Conservation (phyloP, 2,329 filamentous ascomycete species). For the Nemania sp. region DNA sequence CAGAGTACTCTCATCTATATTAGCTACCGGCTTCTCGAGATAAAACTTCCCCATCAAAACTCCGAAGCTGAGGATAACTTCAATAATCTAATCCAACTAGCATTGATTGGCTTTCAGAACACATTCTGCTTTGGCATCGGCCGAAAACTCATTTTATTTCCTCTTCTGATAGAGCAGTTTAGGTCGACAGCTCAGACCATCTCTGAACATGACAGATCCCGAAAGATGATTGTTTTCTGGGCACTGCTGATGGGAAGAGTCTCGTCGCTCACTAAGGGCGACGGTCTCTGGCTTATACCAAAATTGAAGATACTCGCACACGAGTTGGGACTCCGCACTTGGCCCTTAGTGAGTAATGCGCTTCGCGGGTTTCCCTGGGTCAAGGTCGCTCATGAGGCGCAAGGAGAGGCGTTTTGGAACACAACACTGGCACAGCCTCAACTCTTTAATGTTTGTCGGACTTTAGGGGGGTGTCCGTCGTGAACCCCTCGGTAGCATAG, state of each 20-base stretch:
- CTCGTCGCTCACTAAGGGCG: slow-evolving; percentile 15
- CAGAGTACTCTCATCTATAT: slow-evolving; percentile 28
- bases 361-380: slow-evolving; percentile 35
- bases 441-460: neutral
- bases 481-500: no score
- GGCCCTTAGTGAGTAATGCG: slow-evolving; percentile 19
- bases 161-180: slow-evolving; percentile 15
- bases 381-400: slow-evolving; percentile 24
- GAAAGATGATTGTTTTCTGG: slow-evolving; percentile 32
- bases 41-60: neutral
- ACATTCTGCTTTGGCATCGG: slow-evolving; percentile 33
- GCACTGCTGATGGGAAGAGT: slow-evolving; percentile 29
- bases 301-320: slow-evolving; percentile 21
- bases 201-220: neutral
- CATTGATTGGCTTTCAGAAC: slow-evolving; percentile 26
- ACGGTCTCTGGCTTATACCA: slow-evolving; percentile 31
- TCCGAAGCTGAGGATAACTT: neutral
- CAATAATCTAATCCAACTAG: slow-evolving; percentile 19
- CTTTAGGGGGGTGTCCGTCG: no score
- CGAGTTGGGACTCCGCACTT: slow-evolving; percentile 21
- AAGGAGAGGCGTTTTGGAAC: slow-evolving; percentile 32
- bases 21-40: slow-evolving; percentile 31
- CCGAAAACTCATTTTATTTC: slow-evolving; percentile 24
- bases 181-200: slow-evolving; percentile 9
- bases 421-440: neutral